These are phyloP conservation scores for Postia placenta DNA, from an alignment of 768 basidiomycete genomes.

Conservation along the genomic window DNA sequence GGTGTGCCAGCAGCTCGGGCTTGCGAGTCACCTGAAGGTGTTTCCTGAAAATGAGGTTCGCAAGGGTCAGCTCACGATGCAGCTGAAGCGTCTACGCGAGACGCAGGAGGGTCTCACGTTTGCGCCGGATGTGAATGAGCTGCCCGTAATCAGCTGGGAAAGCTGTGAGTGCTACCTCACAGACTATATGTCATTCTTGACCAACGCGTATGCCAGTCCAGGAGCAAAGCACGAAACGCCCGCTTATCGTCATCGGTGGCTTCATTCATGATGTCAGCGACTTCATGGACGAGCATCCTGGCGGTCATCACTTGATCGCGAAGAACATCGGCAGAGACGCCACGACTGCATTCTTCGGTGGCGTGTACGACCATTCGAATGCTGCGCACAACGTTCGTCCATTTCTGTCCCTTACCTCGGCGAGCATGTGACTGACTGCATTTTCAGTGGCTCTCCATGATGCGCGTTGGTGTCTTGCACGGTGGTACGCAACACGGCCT, in stretches of 20 bases:
- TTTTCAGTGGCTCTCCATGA: slow-evolving; percentile 60
- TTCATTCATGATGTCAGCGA: slow-evolving; percentile 81
- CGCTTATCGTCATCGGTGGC: slow-evolving; percentile 71
- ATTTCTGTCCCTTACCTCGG: background rate
- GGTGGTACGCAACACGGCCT: slow-evolving; percentile 55
- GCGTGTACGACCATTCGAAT: slow-evolving; percentile 76
- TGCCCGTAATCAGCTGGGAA: slow-evolving; percentile 81
- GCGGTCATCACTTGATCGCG: slow-evolving; percentile 56
- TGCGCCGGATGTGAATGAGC: slow-evolving; percentile 49
- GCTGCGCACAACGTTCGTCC: slow-evolving; percentile 69
- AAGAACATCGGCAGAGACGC: slow-evolving; percentile 72
- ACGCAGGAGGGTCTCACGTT: slow-evolving; percentile 58
- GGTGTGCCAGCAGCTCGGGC: slow-evolving; percentile 48
- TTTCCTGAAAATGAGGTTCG: slow-evolving; percentile 88
- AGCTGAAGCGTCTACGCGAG: slow-evolving; percentile 64
- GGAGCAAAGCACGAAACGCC: slow-evolving; percentile 56
- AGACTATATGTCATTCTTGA: background rate
- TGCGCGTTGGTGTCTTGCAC: slow-evolving; percentile 63
- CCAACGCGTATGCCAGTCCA: slow-evolving; percentile 39
- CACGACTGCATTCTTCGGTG: slow-evolving; percentile 82
- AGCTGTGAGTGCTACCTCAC: slow-evolving; percentile 46
- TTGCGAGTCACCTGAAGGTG: slow-evolving; percentile 75
- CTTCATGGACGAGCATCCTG: slow-evolving; percentile 76
- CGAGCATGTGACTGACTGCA: background rate
- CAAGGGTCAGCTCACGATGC: slow-evolving; percentile 80